A percentile compares a stretch with the other conserved stretches of the same genome.
Evolutionary conservation across 2,329 filamentous ascomycete species (phyloP).

Genomic region (Sarocladium kiliense): DNA sequence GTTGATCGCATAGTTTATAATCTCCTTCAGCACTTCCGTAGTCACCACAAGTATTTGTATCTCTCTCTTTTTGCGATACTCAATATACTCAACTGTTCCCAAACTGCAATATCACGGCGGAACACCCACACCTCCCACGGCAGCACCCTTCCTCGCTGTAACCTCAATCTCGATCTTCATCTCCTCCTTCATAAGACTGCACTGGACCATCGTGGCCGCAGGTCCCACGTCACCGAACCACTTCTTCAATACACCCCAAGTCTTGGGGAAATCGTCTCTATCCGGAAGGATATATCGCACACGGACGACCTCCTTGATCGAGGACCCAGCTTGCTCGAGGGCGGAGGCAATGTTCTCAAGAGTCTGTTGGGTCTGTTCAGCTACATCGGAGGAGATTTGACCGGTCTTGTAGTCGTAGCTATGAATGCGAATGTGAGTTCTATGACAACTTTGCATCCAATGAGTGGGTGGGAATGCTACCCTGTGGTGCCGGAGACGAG

Average conservation of each 20-base stretch:
- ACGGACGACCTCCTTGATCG: constrained; percentile 42
- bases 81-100: no score
- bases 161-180: constrained; percentile 41
- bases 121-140: no score
- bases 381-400: constrained; percentile 37
- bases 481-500: constrained; percentile 52
- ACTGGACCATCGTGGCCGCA: constrained; percentile 49
- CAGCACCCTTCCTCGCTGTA: constrained; percentile 28
- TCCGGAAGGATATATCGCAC: constrained; percentile 48
- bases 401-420: constrained; percentile 48
- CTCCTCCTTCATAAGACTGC: constrained; percentile 44
- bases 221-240: constrained; percentile 46
- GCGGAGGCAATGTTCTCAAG: constrained; percentile 42
- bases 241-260: constrained; percentile 44
- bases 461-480: constrained; percentile 21
- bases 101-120: no score
- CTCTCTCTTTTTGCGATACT: no score
- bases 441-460: no score
- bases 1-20: no score
- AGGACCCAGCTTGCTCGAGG: constrained; percentile 36
- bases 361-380: constrained; percentile 44
- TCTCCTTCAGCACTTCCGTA: no score
- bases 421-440: no score
- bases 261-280: constrained; percentile 38
- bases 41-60: no score